Conservation (phyloP, 306 rosid species). For the Boehmeria nivea region DNA sequence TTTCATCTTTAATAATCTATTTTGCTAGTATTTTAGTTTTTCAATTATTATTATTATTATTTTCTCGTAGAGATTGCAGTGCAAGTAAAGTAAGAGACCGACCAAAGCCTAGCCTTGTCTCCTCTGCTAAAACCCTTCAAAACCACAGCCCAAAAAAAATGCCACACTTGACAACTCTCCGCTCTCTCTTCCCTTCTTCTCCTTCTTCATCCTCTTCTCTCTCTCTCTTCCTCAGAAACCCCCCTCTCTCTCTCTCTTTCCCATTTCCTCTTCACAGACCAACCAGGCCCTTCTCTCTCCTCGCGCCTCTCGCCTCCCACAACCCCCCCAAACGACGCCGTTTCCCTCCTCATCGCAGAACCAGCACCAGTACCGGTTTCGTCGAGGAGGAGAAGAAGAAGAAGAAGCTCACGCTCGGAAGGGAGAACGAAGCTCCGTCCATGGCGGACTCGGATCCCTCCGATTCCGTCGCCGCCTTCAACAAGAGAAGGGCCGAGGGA, state of each 20-base stretch:
- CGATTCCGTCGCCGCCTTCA: conserved; percentile 33
- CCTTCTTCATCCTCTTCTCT: conserved; percentile 16
- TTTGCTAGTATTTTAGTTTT: too few species aligned
- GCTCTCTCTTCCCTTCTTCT: conserved; percentile 26
- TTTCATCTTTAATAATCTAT: too few species aligned
- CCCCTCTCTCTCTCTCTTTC: conserved; percentile 17
- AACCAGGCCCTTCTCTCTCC: conserved; percentile 25
- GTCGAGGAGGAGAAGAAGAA: neutral
- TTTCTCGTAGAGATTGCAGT: too few species aligned
- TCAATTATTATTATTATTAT: too few species aligned
- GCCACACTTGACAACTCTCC: conserved; percentile 46
- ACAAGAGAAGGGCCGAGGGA: conserved; percentile 78
- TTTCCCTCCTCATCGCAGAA: conserved; percentile 25
- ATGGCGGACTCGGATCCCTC: conserved; percentile 27
- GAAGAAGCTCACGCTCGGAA: neutral
- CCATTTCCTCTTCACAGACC: neutral
- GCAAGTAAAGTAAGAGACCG: too few species aligned
- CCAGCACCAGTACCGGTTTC: conserved; percentile 16
- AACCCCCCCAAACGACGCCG: conserved; percentile 23
- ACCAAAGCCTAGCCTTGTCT: neutral
- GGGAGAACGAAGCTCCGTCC: conserved; percentile 14
- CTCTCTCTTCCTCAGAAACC: conserved; percentile 20
- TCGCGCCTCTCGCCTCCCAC: conserved; percentile 38
- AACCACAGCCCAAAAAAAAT: conserved; percentile 2
- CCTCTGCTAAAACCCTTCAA: conserved; percentile 36